Evolutionary conservation across 345 rosid species (phyloP), one percentile per base, ranked within the genome.

Genomic region (Euphorbia pulcherrima): DNA sequence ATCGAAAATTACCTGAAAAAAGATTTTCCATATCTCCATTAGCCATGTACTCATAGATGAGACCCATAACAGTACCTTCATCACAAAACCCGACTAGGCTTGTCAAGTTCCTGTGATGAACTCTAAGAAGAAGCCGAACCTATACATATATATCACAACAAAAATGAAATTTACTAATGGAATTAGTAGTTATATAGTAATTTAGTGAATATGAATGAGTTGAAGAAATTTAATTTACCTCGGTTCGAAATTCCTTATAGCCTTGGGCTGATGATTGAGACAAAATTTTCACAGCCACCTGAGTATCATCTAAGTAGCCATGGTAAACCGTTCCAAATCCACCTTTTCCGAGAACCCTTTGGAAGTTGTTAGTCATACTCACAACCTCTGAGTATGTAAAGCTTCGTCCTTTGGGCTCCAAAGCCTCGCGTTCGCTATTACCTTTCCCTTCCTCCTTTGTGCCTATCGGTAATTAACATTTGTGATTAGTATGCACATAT

Each of bases 221-320:
- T 10, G 20, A 9, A 5, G 2, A 33, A 33, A 2, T 2, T 33
- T 33, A 17, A 23, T 24, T 8, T 72, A 86, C 91, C 88, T 86
- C 91, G 33, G 82, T 81, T 48, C 84, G 77, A 2, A 86, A 86
- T 62, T 86, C 83, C 54, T 83, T 81, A 55, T 78, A 81, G 60
- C 90, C 88, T 60, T 84, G 87, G 11, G 79, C 77, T 24, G 88
- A 86, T n/a, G 84, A 81, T 23, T 85, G 78, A 52, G 88, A 84
- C 5, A 84, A 72, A 56, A 84, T 84, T 82, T 86, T 86, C 26
- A 81, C 85, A 41, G 87, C 88, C 46, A 82, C 87, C 71, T 81
- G 84, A 48, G 79, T 78, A 33, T 86, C 87, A 74, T 81, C 63
- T 67, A 86, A 68, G 68, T 79, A 81, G 37, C 88, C 91, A 29